Percentiles rank a stretch among this genome's conserved stretches.
phyloP scores from a whole-genome alignment of 148 eudicot genomes.

The Cornus florida region DNA sequence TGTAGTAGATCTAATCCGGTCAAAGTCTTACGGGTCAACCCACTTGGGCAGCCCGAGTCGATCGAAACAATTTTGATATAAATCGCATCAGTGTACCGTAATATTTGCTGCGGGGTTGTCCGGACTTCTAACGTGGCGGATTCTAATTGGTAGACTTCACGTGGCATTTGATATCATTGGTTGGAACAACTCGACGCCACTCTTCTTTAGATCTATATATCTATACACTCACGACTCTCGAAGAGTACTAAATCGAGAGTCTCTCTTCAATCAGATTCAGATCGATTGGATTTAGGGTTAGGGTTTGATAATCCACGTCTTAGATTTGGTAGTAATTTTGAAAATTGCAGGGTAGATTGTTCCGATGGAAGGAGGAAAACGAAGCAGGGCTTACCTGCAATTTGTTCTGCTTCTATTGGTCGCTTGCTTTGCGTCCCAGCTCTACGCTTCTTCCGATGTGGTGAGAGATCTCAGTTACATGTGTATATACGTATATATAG shows the following conservation, averaged over 20 bases:
- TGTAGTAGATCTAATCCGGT: not conserved
- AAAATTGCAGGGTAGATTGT: not conserved
- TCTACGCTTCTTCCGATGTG: slow-evolving; percentile 56
- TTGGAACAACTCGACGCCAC: slow-evolving; percentile 29
- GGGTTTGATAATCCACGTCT: not conserved
- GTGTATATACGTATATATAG: not conserved
- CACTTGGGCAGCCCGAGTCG: not conserved
- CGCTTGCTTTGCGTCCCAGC: slow-evolving; percentile 43
- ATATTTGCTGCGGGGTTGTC: not conserved
- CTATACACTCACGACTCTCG: not conserved
- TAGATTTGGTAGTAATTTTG: not conserved
- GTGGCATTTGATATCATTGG: slow-evolving; percentile 48
- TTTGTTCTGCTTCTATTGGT: slow-evolving; percentile 29
- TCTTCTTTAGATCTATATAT: slow-evolving; percentile 20
- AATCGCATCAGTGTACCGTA: not conserved
- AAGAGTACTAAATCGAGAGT: not conserved
- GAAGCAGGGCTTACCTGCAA: slow-evolving; percentile 32
- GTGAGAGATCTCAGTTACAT: slow-evolving; percentile 29
- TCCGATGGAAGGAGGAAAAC: slow-evolving; percentile 46
- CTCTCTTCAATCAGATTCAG: slow-evolving; percentile 1
- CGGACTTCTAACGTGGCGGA: slow-evolving; percentile 25
- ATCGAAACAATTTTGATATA: not conserved
- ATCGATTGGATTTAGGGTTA: not conserved
- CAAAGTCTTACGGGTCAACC: slow-evolving; percentile 7
- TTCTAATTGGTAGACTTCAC: slow-evolving; percentile 21